Percentiles rank a stretch among this genome's conserved stretches.
phyloP scores from a whole-genome alignment of 1,284 basidiomycete species.

The Sporisorium sorghi region DNA sequence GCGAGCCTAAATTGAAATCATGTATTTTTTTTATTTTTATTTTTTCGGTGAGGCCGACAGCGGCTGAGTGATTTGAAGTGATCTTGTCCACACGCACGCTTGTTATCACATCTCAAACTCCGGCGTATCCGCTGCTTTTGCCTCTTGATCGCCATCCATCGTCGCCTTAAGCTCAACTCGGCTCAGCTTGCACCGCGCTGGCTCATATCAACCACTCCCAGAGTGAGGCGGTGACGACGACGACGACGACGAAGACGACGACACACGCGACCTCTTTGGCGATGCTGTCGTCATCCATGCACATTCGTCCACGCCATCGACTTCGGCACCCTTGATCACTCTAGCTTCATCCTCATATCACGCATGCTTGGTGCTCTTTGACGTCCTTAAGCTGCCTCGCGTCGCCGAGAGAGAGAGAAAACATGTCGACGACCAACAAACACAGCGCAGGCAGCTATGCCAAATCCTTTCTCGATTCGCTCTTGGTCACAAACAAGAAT shows the following conservation, averaged over 20 bases:
- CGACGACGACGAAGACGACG: too few species aligned
- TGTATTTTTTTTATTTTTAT: too few species aligned
- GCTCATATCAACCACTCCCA: slow-evolving; percentile 6
- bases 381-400: slow-evolving; percentile 1
- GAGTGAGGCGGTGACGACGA: slow-evolving; percentile 4
- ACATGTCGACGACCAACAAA: slow-evolving; percentile 30
- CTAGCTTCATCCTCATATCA: background rate
- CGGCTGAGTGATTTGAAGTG: background rate
- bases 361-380: slow-evolving; percentile 15
- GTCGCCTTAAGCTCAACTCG: background rate
- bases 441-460: slow-evolving; percentile 26
- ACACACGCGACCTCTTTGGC: slow-evolving; percentile 26
- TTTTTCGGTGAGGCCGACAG: slow-evolving; percentile 6
- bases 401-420: background rate
- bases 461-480: slow-evolving; percentile 42
- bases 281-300: slow-evolving; percentile 37
- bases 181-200: background rate
- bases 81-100: background rate
- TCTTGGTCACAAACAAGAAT: slow-evolving; percentile 32
- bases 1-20: background rate
- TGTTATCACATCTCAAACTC: background rate
- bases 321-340: slow-evolving; percentile 46
- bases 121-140: background rate
- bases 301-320: slow-evolving; percentile 40
- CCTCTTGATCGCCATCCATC: slow-evolving; percentile 4